Percentiles rank a stretch among this genome's conserved stretches.
phyloP scores from a whole-genome alignment of 2,329 filamentous ascomycete species.

The Diaporthe citri region DNA sequence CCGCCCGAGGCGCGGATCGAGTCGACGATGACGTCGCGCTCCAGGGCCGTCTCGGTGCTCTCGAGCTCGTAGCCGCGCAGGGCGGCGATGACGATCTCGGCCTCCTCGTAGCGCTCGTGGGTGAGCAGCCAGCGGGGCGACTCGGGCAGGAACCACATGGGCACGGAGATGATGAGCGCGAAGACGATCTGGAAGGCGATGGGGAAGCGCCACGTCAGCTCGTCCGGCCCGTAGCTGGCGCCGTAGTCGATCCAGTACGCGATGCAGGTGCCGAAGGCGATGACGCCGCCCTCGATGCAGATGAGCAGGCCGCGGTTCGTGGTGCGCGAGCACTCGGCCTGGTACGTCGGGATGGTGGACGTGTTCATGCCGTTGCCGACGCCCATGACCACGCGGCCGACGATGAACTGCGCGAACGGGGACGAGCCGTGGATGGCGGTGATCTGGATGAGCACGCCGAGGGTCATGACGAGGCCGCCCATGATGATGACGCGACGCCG shows the following conservation, averaged over 20 bases:
- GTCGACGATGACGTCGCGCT: conserved; percentile 73
- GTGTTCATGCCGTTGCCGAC: conserved; percentile 66
- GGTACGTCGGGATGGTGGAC: conserved; percentile 60
- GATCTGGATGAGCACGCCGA: conserved; percentile 72
- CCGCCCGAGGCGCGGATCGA: conserved; percentile 69
- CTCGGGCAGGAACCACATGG: conserved; percentile 55
- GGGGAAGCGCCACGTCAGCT: conserved; percentile 67
- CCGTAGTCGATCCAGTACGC: conserved; percentile 65
- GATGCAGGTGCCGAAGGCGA: conserved; percentile 57
- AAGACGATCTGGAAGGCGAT: conserved; percentile 59
- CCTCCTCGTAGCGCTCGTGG: conserved; percentile 52
- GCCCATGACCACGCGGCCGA: conserved; percentile 64
- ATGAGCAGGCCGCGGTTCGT: conserved; percentile 58
- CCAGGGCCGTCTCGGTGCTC: conserved; percentile 67
- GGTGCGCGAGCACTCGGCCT: conserved; percentile 60
- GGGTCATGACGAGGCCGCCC: conserved; percentile 69
- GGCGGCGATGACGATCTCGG: conserved; percentile 51
- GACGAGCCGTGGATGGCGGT: conserved; percentile 47
- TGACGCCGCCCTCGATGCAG: conserved; percentile 59
- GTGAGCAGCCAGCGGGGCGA: conserved; percentile 56
- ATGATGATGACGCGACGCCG: conserved; percentile 67
- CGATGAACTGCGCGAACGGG: conserved; percentile 59
- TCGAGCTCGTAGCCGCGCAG: conserved; percentile 60
- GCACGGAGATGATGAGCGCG: conserved; percentile 49
- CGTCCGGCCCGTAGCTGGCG: conserved; percentile 53